Evolutionary conservation across 2,329 filamentous ascomycete species (phyloP).

Genomic region (Fusarium praegraminearum): DNA sequence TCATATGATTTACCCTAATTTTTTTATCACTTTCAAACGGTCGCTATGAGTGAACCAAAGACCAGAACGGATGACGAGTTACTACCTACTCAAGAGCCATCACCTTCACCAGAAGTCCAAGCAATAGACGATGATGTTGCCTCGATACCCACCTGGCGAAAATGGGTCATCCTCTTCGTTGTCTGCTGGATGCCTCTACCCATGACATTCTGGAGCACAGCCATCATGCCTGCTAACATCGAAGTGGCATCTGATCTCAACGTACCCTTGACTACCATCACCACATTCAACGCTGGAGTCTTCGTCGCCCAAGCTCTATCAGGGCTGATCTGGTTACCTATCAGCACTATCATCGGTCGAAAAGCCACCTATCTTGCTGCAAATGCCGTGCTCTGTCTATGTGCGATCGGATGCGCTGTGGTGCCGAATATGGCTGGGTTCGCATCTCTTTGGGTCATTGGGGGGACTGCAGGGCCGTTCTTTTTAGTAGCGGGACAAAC

Average conservation of each 20-base stretch:
- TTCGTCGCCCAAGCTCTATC: slow-evolving; percentile 45
- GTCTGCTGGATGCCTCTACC: slow-evolving; percentile 48
- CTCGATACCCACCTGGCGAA: slow-evolving; percentile 42
- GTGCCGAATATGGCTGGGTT: slow-evolving; percentile 43
- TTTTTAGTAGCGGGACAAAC: slow-evolving; percentile 47
- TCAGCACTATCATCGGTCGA: slow-evolving; percentile 44
- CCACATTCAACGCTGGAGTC: slow-evolving; percentile 42
- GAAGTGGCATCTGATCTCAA: slow-evolving; percentile 37
- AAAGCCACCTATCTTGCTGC: slow-evolving; percentile 45
- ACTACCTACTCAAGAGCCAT: slow-evolving; percentile 4
- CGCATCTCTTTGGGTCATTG: slow-evolving; percentile 41
- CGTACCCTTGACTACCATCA: slow-evolving; percentile 33
- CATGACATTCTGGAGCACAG: slow-evolving; percentile 48
- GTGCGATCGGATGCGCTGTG: slow-evolving; percentile 41
- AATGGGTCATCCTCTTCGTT: slow-evolving; percentile 47
- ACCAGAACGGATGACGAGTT: background rate
- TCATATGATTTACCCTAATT: background rate
- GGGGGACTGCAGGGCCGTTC: slow-evolving; percentile 45
- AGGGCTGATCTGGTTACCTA: slow-evolving; percentile 43
- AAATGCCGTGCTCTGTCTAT: slow-evolving; percentile 38
- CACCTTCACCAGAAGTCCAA: background rate
- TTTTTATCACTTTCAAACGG: background rate
- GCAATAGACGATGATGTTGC: slow-evolving; percentile 42
- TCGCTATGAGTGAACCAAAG: slow-evolving; percentile 33
- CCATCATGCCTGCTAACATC: slow-evolving; percentile 43